phyloP scores from a whole-genome alignment of 1,284 basidiomycete species.

The Xerocomus amazonicus region DNA sequence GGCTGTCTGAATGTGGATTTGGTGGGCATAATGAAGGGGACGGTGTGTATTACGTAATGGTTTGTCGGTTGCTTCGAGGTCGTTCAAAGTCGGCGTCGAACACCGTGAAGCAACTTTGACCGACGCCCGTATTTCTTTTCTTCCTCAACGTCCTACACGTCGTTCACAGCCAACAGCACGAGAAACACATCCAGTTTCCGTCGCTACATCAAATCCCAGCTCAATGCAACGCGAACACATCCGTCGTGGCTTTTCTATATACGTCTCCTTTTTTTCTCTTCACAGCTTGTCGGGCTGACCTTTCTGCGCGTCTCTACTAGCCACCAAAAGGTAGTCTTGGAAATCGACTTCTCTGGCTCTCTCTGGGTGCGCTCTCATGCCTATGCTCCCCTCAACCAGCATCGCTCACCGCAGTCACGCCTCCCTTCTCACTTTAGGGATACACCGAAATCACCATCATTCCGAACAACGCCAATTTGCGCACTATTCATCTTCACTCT shows the following conservation, averaged over 20 bases:
- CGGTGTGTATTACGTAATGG: constrained; percentile 28
- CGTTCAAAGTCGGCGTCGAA: constrained; percentile 18
- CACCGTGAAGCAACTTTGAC: constrained; percentile 19
- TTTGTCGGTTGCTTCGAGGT: constrained; percentile 25
- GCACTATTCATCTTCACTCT: constrained; percentile 81
- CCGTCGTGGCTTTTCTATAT: constrained; percentile 82
- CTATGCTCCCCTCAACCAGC: constrained; percentile 7
- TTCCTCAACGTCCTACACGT: constrained; percentile 1
- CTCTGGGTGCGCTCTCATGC: constrained; percentile 56
- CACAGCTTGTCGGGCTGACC: constrained; percentile 41
- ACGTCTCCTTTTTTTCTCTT: constrained; percentile 42
- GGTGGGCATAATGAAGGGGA: constrained; percentile 46
- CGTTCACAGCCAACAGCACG: not conserved
- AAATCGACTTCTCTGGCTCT: constrained; percentile 80
- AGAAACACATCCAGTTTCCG: not conserved
- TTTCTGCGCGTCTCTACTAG: constrained; percentile 62
- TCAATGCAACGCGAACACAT: constrained; percentile 67
- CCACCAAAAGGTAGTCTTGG: constrained; percentile 89
- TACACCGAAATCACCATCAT: constrained; percentile 89
- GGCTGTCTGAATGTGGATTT: constrained; percentile 90
- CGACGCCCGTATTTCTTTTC: constrained; percentile 4
- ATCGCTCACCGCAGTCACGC: constrained; percentile 19
- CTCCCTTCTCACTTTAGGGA: constrained; percentile 47
- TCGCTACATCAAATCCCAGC: constrained; percentile 2
- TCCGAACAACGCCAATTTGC: constrained; percentile 73